Conservation (phyloP, 2,329 filamentous ascomycete genomes). For the Lanzia echinophila region DNA sequence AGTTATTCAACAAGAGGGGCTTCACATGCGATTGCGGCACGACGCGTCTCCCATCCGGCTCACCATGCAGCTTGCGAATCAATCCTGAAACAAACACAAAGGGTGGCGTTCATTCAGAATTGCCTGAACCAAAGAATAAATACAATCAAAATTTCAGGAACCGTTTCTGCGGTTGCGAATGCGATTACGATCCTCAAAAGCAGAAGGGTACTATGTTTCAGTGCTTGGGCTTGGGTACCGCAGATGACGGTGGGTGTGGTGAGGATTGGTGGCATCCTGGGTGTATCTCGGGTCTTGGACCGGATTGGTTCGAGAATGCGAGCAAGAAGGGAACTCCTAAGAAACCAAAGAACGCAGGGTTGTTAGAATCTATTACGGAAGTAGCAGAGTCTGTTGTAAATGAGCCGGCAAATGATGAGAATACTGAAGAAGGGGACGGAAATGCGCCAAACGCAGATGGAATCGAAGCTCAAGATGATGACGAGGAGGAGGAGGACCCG, state of each 20-base stretch:
- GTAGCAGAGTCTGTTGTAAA: constrained; percentile 34
- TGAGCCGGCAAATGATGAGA: constrained; percentile 15
- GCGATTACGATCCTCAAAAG: constrained; percentile 79
- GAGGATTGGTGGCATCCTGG: constrained; percentile 98
- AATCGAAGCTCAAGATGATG: constrained; percentile 32
- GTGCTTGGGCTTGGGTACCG: constrained; percentile 76
- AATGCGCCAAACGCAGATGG: constrained; percentile 18
- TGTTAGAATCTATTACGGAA: constrained; percentile 46
- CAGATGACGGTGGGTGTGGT: constrained; percentile 80
- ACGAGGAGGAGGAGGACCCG: constrained; percentile 49
- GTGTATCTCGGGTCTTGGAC: constrained; percentile 74
- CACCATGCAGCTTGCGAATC: constrained; percentile 68
- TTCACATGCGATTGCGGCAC: constrained; percentile 97
- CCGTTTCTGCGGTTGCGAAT: constrained; percentile 80
- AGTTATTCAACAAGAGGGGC: constrained; percentile 91
- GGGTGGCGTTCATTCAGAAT: constrained; percentile 70
- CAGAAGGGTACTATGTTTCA: constrained; percentile 99
- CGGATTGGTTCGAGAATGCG: constrained; percentile 59
- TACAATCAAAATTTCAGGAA: constrained; percentile 98
- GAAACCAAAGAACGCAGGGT: constrained; percentile 29
- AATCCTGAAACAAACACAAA: constrained; percentile 68
- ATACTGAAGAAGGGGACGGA: constrained; percentile 11
- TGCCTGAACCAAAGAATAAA: constrained; percentile 64
- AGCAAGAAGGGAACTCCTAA: constrained; percentile 31
- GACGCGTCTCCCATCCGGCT: constrained; percentile 59